phyloP scores from a whole-genome alignment of 306 rosid genomes.

The Inga oerstediana region DNA sequence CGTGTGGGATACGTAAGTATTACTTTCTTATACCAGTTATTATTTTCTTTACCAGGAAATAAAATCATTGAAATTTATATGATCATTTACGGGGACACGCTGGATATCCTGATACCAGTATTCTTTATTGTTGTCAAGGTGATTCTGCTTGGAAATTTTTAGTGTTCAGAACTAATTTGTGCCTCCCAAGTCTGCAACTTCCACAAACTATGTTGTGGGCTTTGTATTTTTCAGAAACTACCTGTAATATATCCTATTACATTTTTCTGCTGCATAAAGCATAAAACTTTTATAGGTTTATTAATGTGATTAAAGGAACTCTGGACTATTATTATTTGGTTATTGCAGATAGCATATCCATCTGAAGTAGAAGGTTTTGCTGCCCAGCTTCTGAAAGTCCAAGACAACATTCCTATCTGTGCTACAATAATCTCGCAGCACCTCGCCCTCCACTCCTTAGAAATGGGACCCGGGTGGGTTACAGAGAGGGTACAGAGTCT shows the following conservation, averaged over 20 bases:
- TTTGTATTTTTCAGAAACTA: not conserved
- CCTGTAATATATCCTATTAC: not conserved
- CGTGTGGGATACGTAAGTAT: constrained; percentile 94
- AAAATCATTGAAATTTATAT: not conserved
- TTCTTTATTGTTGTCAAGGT: not conserved
- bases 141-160: not conserved
- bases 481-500: constrained; percentile 64
- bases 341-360: constrained; percentile 93
- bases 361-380: constrained; percentile 75
- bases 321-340: constrained; percentile 3
- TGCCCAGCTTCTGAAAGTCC: constrained; percentile 88
- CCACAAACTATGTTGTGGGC: not conserved
- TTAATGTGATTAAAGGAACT: not conserved
- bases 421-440: constrained; percentile 86
- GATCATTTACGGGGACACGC: not conserved
- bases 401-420: constrained; percentile 98
- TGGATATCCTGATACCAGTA: not conserved
- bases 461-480: constrained; percentile 86
- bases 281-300: not conserved
- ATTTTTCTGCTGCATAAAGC: not conserved
- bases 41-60: not conserved
- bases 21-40: not conserved
- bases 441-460: constrained; percentile 83
- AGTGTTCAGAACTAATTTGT: not conserved
- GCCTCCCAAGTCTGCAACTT: not conserved